phyloP scores from a whole-genome alignment of 305 asterid species.

The Lippia alba region DNA sequence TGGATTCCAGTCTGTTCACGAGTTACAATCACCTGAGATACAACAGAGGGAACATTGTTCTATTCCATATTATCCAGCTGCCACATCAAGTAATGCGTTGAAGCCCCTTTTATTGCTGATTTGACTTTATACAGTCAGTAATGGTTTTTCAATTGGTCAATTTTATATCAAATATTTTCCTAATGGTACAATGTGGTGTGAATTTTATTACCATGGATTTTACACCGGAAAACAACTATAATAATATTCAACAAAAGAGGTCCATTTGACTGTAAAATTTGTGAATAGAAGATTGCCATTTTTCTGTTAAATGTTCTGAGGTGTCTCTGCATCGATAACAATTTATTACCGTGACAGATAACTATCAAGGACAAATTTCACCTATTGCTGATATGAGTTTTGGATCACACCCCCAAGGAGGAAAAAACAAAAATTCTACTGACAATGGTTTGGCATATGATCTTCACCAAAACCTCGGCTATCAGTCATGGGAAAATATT shows the following conservation, averaged over 20 bases:
- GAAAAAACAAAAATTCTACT: constrained; percentile 35
- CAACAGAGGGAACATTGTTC: constrained; percentile 46
- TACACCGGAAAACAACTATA: constrained; percentile 5
- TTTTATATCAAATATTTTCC: background rate
- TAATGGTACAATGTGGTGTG: constrained; percentile 17
- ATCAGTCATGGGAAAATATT: constrained; percentile 60
- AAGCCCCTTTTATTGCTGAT: constrained; percentile 17
- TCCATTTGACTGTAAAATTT: constrained; percentile 17
- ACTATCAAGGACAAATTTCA: constrained; percentile 58
- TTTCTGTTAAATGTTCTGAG: constrained; percentile 20
- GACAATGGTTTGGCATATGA: constrained; percentile 51
- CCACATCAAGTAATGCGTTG: constrained; percentile 47
- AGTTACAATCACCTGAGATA: constrained; percentile 44
- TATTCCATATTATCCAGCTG: constrained; percentile 45
- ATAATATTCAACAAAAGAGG: constrained; percentile 19
- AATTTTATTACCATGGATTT: constrained; percentile 10
- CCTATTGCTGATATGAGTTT: constrained; percentile 50
- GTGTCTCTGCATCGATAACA: constrained; percentile 29
- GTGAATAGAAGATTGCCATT: constrained; percentile 6
- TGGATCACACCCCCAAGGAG: constrained; percentile 49
- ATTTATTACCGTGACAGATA: constrained; percentile 50
- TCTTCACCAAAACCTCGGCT: constrained; percentile 48
- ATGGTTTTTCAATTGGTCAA: constrained; percentile 10
- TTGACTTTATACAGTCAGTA: constrained; percentile 20
- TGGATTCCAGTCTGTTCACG: constrained; percentile 55